These are phyloP conservation scores for Fusarium sp. DNA, from an alignment of 2,329 filamentous ascomycete genomes.

Conservation along the genomic window DNA sequence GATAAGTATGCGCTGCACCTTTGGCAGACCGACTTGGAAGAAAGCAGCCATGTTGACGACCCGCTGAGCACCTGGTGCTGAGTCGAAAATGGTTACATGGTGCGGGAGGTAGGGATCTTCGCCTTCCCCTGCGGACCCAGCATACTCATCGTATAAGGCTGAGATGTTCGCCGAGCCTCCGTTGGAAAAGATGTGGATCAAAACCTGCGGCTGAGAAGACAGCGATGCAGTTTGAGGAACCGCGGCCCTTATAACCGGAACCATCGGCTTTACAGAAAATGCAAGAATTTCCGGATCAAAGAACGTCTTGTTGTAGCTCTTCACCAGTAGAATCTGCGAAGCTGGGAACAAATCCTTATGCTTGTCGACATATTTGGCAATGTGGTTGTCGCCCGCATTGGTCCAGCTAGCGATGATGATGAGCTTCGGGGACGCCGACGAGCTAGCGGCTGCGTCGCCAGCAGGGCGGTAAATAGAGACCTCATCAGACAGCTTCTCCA, in stretches of 20 bases:
- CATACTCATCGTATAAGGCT: slow-evolving; percentile 10
- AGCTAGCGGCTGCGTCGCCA: neutral
- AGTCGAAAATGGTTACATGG: slow-evolving; percentile 26
- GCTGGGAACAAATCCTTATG: slow-evolving; percentile 8
- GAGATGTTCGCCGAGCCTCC: slow-evolving; percentile 22
- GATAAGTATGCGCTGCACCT: rapidly evolving
- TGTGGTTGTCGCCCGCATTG: slow-evolving; percentile 20
- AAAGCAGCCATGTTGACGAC: slow-evolving; percentile 1
- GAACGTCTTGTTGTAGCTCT: slow-evolving; percentile 16
- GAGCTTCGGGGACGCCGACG: slow-evolving; percentile 12
- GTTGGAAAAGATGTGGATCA: slow-evolving; percentile 27
- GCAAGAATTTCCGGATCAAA: neutral
- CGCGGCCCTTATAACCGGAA: neutral
- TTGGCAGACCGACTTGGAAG: slow-evolving; percentile 10
- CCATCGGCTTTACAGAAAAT: neutral
- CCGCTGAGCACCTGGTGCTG: slow-evolving; percentile 8
- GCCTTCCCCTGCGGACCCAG: neutral
- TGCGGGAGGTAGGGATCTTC: slow-evolving; percentile 7
- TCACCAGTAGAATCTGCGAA: slow-evolving; percentile 11
- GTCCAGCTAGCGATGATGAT: slow-evolving; percentile 32
- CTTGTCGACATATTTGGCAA: slow-evolving; percentile 35
- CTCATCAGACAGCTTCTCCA: slow-evolving; percentile 25
- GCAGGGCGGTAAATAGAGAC: slow-evolving; percentile 19
- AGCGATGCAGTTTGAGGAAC: neutral
- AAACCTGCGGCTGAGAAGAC: neutral